Conservation (phyloP, 345 rosid species). For the Murraya paniculata region DNA sequence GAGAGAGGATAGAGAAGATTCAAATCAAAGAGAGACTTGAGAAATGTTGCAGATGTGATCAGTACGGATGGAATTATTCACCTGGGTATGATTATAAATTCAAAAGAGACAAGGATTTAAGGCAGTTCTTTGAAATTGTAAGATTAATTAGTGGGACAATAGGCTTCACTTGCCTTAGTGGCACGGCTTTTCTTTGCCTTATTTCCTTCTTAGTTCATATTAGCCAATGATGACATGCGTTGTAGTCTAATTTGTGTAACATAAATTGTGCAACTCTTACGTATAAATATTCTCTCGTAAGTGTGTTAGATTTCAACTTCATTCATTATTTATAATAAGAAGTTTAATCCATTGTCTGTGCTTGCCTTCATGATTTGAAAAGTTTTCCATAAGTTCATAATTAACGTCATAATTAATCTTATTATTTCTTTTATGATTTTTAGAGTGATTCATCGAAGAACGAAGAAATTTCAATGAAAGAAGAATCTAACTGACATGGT, state of each 20-base stretch:
- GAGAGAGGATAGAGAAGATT: slow-evolving; percentile 41
- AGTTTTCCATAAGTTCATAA: too few relatives aligned
- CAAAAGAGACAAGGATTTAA: slow-evolving; percentile 18
- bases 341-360: neutral
- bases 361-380: too few relatives aligned
- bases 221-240: neutral
- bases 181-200: slow-evolving; percentile 38
- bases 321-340: neutral
- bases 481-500: too few relatives aligned
- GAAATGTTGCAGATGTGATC: slow-evolving; percentile 42
- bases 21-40: slow-evolving; percentile 50
- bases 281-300: neutral
- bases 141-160: slow-evolving; percentile 33
- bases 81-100: slow-evolving; percentile 24
- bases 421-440: too few relatives aligned
- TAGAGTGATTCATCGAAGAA: too few relatives aligned
- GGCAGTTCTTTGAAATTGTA: slow-evolving; percentile 30
- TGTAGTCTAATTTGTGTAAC: neutral
- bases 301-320: neutral
- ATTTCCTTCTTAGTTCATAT: slow-evolving; percentile 38
- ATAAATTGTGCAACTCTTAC: neutral
- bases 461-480: too few relatives aligned
- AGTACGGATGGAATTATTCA: slow-evolving; percentile 45
- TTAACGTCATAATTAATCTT: too few relatives aligned
- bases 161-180: slow-evolving; percentile 33